Base-by-base conservation (phyloP, 345 rosid species). In the Murraya koenigii region DNA sequence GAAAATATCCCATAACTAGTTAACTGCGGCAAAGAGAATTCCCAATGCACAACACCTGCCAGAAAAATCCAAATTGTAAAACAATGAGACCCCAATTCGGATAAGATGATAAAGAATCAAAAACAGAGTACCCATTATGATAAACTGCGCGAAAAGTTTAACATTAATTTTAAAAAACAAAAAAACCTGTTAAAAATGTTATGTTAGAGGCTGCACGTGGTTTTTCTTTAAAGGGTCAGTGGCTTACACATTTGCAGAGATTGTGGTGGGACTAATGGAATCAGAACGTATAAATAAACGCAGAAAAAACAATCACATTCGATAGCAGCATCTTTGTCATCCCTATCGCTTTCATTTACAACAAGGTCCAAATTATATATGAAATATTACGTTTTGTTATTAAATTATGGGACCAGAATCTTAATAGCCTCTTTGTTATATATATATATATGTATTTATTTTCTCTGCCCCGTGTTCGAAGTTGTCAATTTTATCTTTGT, bases 201-300 rank as follows among this genome's bases (percentile, higher is more conserved):
- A 19, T 19, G 75, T 26, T 66, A 33, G 65, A 23, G 56, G 72
- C 30, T 76, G 56, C 77, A 62, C 75, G 80, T 82, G 82, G 75
- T 49, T 52, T 2, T 52, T 5, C 22, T 11, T 32, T 26, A 41
- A 44, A 33, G 22, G 35, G 44, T 38, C 17, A 35, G 70, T 66
- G 72, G 39, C 30, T 71, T 71, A 39, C 60, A 60, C 61, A 60
- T 28, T 52, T 7, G 38, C 56, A 28, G 38, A 65, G 25, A n/a
- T 14, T n/a, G 32, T 9, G 26, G 52, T 68, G 74, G 79, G 69
- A 38, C 60, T 26, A 17, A 14, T 35, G 61, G 41, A 59, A 25
- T 63, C 73, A 7, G 44, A 7, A 33, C 47, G 30, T 17, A 14
- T 75, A 71, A 65, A 68, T 30, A 75, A 56, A 30, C 35, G 7